Evolutionary conservation across 2,329 filamentous ascomycete genomes (phyloP), one percentile per base, ranked within the genome.

Genomic region (Aureobasidium sp.): DNA sequence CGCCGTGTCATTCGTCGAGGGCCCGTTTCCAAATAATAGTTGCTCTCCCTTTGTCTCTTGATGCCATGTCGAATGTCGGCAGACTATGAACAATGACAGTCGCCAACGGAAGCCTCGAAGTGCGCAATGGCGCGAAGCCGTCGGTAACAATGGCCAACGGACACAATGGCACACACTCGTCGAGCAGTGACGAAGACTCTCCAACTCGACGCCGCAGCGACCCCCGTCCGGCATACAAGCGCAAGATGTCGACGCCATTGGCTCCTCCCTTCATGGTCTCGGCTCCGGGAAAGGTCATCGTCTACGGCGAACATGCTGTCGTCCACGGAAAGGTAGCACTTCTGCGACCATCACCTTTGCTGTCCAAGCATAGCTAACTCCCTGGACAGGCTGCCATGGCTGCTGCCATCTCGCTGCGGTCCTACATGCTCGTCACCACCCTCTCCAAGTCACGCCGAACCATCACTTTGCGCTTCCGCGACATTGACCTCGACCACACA

Each of bases 291-390:
- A 99, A 99, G 74, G 94, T 96, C 70, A 99, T 99, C 73, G 90
- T 97, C 57, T 97, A 93, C 76, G 94, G 94, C 66, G 94, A 99
- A 74, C 94, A 99, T 77, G 89, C 94, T 2, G 94, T 97, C n/a
- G 94, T 99, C 21, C 85, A 99, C 71, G 92, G 92, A 70, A 97
- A 96, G 83, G 88, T 89, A 77, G 60, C 23, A 75, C 67, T 38
- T 25, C 23, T 23, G 21, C 38, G 35, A 43, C 19, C 49, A 58
- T 46, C 29, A 35, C 29, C 45, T 21, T 15, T n/a, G 19, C 27
- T 29, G 33, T 29, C 2, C 10, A 42, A 4, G 9, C 11, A 33
- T 7, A 7, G 33, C 51, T 55, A 11, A 55, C 51, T 51, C 37
- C 21, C 19, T 59, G 37, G 13, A 38, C 67, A 91, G 87, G 85